Evolutionary conservation across 139 green algal species (phyloP), one percentile per base, ranked within the genome.

Genomic region (Asterochloris erici): DNA sequence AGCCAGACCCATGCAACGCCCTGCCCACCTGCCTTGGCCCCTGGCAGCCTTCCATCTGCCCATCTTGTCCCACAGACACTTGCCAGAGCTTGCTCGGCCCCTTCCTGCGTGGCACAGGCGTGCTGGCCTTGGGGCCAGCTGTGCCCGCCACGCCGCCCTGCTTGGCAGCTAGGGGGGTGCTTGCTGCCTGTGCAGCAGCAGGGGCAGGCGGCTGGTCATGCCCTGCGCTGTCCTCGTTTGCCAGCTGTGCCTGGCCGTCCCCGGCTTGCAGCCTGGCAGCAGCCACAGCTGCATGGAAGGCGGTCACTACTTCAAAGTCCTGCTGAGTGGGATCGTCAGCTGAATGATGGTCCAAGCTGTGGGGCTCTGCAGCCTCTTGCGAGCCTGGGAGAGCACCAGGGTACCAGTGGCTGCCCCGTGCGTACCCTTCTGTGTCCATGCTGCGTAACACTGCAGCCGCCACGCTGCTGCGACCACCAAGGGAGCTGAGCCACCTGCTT

Each of bases 401-500:
- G 73, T 81, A 87, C 92, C 92, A 95, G 38, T 9, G 71, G 74
- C 82, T 89, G 38, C 83, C 90, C 12, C 91, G 82, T 11, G 85
- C 73, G 17, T 90, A 81, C 0, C 92, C 90, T 14, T 83, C 60
- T 21, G 73, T 84, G 84, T 95, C 92, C 16, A 81, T 63, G 9
- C 68, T 62, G n/a, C 83, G 79, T 60, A 88, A 68, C 15, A 87
- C 81, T 19, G 84, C 87, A n/a, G 85, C 88, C 13, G 84, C 77
- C 16, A 91, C 78, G 81, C 87, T 92, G 23, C 64, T 61, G 12
- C 62, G 29, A 17, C 89, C 90, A 0, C 76, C 82, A 26, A n/a
- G 16, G 11, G 14, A 74, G 26, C 86, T 81, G 81, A 93, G 75
- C 91, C 91, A 94, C 1, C 11, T 68, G 11, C 27, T 1, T 0